A percentile compares a stretch with the other conserved stretches of the same genome.
Evolutionary conservation across 176 grass and related monocot genomes (phyloP).

Genomic region (Eragrostis curvula): DNA sequence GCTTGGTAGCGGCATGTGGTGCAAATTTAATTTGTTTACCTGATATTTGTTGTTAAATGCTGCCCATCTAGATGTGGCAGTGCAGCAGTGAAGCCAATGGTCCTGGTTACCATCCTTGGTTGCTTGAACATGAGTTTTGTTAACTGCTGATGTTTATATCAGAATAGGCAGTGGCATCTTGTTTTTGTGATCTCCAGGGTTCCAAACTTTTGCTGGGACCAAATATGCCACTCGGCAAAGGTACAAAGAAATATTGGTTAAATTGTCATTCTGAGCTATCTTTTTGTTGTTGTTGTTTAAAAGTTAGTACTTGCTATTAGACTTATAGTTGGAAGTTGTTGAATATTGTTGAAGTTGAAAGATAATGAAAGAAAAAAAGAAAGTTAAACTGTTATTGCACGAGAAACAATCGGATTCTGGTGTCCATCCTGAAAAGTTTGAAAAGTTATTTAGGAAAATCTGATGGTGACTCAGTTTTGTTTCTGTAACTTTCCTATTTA

Average conservation of each 20-base stretch:
- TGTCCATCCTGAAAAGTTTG: neutral
- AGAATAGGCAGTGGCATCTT: neutral
- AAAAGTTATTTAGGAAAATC: neutral
- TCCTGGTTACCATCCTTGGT: neutral
- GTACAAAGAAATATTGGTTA: neutral
- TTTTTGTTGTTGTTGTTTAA: neutral
- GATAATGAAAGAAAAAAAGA: neutral
- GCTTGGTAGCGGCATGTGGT: neutral
- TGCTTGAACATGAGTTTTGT: neutral
- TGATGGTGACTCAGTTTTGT: neutral
- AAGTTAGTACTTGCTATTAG: neutral
- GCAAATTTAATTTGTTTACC: neutral
- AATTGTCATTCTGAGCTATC: neutral
- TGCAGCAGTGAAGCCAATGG: neutral
- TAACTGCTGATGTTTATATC: constrained; percentile 3
- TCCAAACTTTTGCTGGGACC: neutral
- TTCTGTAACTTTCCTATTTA: neutral
- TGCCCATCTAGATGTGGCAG: neutral
- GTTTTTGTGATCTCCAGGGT: neutral
- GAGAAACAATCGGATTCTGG: neutral
- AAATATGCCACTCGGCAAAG: neutral
- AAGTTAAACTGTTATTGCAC: neutral
- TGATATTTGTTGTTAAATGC: neutral
- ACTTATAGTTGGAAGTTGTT: neutral
- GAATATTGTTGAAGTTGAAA: neutral